These are phyloP conservation scores for Nicotiana otophora DNA, from an alignment of 257 asterid species.

Conservation along the genomic window DNA sequence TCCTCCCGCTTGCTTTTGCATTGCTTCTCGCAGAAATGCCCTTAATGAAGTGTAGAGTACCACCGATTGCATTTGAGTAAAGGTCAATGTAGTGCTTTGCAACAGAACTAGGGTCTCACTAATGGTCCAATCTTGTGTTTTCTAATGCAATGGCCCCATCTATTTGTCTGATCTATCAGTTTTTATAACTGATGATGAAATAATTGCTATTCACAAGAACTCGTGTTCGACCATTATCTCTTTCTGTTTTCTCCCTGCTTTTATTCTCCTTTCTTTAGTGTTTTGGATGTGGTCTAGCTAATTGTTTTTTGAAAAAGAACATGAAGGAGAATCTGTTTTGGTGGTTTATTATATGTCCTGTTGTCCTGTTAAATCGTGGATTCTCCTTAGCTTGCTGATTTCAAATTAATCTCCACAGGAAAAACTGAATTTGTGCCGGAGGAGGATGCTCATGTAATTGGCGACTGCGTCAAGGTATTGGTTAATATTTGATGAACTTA, in stretches of 20 bases:
- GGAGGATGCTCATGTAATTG: constrained; percentile 92
- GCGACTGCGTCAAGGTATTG: constrained; percentile 85
- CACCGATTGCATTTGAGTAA: neutral
- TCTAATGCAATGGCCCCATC: neutral
- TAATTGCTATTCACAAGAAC: neutral
- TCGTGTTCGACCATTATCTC: neutral
- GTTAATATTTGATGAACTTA: constrained; percentile 1
- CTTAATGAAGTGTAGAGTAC: neutral
- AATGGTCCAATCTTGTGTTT: neutral
- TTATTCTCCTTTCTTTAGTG: neutral
- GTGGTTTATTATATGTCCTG: neutral
- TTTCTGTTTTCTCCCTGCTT: neutral
- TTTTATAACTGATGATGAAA: neutral
- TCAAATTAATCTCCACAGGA: constrained; percentile 33
- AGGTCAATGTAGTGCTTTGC: constrained; percentile 7
- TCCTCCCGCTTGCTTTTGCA: neutral
- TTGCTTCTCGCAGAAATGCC: neutral
- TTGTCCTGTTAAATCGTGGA: neutral
- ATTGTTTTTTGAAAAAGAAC: neutral
- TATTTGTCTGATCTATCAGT: neutral
- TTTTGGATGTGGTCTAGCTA: neutral
- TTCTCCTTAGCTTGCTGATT: neutral
- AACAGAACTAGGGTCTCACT: neutral
- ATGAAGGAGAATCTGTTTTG: neutral
- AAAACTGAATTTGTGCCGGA: constrained; percentile 62